Percentiles rank a stretch among this genome's conserved stretches.
Conservation (phyloP, 2,329 filamentous ascomycete species). For the Dothideomycetidae sp. region DNA sequence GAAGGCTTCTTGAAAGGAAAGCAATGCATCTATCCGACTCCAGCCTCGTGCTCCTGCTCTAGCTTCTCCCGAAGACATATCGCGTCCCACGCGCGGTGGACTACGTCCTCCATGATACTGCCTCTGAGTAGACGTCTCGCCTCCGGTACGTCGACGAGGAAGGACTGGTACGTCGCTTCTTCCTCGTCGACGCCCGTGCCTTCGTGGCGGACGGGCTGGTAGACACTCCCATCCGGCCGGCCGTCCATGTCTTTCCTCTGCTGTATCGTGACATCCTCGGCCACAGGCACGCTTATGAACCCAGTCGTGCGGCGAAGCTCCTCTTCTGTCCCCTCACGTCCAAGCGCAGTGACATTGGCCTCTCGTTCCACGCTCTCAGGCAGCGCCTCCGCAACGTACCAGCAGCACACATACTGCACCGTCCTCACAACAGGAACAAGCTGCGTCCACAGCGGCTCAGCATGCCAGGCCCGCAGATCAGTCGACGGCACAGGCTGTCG, state of each 20-base stretch:
- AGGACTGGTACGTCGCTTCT: slow-evolving; percentile 30
- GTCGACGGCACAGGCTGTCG: slow-evolving; percentile 27
- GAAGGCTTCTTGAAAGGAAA: slow-evolving; percentile 9
- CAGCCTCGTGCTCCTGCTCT: slow-evolving; percentile 14
- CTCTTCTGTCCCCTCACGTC: slow-evolving; percentile 11
- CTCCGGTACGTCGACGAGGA: slow-evolving; percentile 30
- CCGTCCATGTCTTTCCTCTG: slow-evolving; percentile 27
- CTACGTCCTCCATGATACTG: slow-evolving; percentile 32
- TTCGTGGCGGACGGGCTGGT: slow-evolving; percentile 32
- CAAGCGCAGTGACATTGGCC: slow-evolving; percentile 5
- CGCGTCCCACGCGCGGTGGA: slow-evolving; percentile 31
- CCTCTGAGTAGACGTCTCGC: slow-evolving; percentile 27
- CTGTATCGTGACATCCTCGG: slow-evolving; percentile 24
- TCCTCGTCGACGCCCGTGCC: slow-evolving; percentile 36
- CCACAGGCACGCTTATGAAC: slow-evolving; percentile 27
- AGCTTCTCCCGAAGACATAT: slow-evolving; percentile 26
- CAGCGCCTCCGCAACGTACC: slow-evolving; percentile 34
- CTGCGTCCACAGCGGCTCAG: slow-evolving; percentile 34
- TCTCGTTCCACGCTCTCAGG: slow-evolving; percentile 21
- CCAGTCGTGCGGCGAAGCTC: slow-evolving; percentile 2
- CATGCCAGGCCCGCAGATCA: slow-evolving; percentile 18
- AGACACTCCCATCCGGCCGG: slow-evolving; percentile 22
- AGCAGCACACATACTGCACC: slow-evolving; percentile 31
- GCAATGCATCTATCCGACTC: too few species aligned
- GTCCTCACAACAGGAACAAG: slow-evolving; percentile 25